Evolutionary conservation across 2,329 filamentous ascomycete species (phyloP), one percentile per base, ranked within the genome.

Genomic region (Epichloe festucae): DNA sequence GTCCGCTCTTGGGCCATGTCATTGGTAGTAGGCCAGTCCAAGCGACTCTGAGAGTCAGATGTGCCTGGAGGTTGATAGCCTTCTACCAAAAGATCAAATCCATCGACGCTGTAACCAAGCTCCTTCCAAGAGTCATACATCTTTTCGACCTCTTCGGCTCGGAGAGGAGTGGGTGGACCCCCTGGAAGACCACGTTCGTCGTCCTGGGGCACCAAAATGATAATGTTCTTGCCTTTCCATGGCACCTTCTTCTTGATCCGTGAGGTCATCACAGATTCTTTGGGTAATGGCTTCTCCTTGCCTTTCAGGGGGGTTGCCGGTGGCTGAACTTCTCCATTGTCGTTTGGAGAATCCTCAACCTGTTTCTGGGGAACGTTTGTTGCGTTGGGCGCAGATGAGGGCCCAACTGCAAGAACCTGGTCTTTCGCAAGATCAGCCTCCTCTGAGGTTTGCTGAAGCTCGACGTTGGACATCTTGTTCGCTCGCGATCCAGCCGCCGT

Each of bases 191-290:
- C 84, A 57, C 84, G 76, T 50, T 79, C 75, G 49, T 85, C 82
- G 55, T 87, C 81, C 45, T 77, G 70, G 5, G 86, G 87, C 19
- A 90, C 68, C 27, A 82, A 71, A 43, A 90, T 81, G 59, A 87
- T 67, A 50, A 88, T 87, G 53, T 79, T 82, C 69, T 88, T 89
- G 52, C 83, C 84, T 60, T 77, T 84, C 84, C 85, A 89, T 45
- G 77, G 75, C 2, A 90, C 73, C 67, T 84, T 87, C 64, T 86
- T 89, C 68, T 78, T 87, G 7, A 78, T 56, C 12, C 79, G 71
- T n/a, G 79, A 78, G 5, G 77, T 77, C 46, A 69, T 64, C 3
- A 68, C 64, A 5, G 67, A 62, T 27, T 70, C 69, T 49, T 68
- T 70, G 1, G 68, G 65, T 14, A 69, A 56, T 43, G 65, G 61